Conservation (phyloP, 495 filamentous ascomycete species). For the Penicillium flavigenum region DNA sequence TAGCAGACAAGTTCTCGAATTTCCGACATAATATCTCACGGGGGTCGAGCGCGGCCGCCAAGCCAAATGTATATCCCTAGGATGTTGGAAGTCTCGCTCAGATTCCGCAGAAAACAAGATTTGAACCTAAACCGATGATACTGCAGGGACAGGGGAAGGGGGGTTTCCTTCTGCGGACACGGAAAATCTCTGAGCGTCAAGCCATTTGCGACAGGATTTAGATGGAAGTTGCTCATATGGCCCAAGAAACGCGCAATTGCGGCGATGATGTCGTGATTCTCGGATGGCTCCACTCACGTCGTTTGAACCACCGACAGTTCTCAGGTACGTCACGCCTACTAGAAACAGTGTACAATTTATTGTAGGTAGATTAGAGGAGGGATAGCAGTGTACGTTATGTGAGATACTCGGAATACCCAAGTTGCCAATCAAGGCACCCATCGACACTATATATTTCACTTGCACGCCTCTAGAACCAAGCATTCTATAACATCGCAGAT, state of each 20-base stretch:
- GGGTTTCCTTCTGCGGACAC: neutral
- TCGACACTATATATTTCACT: neutral
- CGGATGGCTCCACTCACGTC: slow-evolving; percentile 3
- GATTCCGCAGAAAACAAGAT: neutral
- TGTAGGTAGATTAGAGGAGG: neutral
- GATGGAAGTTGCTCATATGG: slow-evolving; percentile 3
- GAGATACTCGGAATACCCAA: neutral
- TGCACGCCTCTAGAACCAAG: neutral
- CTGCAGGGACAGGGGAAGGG: no score
- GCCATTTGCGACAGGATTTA: neutral
- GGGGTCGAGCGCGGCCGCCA: neutral
- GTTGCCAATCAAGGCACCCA: neutral
- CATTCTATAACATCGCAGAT: neutral
- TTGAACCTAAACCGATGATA: neutral
- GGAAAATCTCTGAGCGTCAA: neutral
- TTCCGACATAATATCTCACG: no score
- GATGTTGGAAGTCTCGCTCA: neutral
- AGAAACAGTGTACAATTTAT: neutral
- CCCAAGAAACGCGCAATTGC: slow-evolving; percentile 12
- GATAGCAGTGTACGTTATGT: neutral
- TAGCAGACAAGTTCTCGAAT: no score
- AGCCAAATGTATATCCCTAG: neutral
- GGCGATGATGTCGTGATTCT: slow-evolving; percentile 16
- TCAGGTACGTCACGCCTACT: neutral
- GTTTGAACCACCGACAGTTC: neutral